Evolutionary conservation across 495 filamentous ascomycete genomes (phyloP).

Genomic region (Penicillium samsonianum): DNA sequence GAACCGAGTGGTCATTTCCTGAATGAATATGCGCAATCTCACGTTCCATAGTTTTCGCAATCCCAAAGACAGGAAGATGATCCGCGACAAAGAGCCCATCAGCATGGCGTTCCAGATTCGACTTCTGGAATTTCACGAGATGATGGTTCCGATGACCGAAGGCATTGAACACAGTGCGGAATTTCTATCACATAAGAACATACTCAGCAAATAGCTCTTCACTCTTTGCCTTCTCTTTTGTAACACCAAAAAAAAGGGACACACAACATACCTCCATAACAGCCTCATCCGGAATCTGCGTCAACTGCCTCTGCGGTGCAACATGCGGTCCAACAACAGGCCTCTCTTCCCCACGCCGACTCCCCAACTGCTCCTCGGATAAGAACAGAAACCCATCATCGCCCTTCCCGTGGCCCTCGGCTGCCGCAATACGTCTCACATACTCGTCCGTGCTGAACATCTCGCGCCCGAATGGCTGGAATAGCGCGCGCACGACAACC

Average conservation of each 20-base stretch:
- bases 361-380: slow-evolving; percentile 18
- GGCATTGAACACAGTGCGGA: slow-evolving; percentile 23
- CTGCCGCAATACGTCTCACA: slow-evolving; percentile 25
- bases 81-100: slow-evolving; percentile 34
- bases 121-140: slow-evolving; percentile 31
- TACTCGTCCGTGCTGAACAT: slow-evolving; percentile 38
- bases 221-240: not conserved
- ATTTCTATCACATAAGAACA: slow-evolving; percentile 22
- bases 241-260: no score
- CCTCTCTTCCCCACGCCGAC: slow-evolving; percentile 15
- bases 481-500: slow-evolving; percentile 29
- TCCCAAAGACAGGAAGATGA: slow-evolving; percentile 20
- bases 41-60: slow-evolving; percentile 39
- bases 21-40: slow-evolving; percentile 81
- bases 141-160: slow-evolving; percentile 36
- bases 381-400: slow-evolving; percentile 27
- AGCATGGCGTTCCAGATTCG: slow-evolving; percentile 32
- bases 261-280: slow-evolving; percentile 33
- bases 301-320: slow-evolving; percentile 39
- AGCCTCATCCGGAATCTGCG: slow-evolving; percentile 28
- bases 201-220: not conserved
- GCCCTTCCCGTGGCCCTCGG: slow-evolving; percentile 30
- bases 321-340: slow-evolving; percentile 37
- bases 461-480: slow-evolving; percentile 34
- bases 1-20: slow-evolving; percentile 67